A percentile compares a stretch with the other conserved stretches of the same genome.
Conservation (phyloP, 306 rosid genomes). For the Elaeagnus macrophylla region DNA sequence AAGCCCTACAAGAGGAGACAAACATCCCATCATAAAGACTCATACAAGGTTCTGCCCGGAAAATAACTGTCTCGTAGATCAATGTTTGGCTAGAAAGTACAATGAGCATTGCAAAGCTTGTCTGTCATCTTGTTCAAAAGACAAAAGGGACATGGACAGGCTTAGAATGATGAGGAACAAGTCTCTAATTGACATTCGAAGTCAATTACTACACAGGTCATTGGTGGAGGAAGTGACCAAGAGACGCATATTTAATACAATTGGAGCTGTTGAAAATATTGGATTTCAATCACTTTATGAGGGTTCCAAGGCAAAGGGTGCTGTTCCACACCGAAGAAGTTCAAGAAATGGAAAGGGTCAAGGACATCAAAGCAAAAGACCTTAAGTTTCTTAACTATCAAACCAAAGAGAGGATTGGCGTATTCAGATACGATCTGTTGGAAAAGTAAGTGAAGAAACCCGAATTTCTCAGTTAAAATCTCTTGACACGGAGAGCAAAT, state of each 20-base stretch:
- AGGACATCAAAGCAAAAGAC: background rate
- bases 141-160: conserved; percentile 9
- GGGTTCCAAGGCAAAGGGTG: too few species aligned
- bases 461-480: background rate
- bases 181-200: conserved; percentile 41
- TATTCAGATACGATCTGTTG: background rate
- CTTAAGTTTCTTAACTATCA: background rate
- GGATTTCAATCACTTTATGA: conserved; percentile 31
- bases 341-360: background rate
- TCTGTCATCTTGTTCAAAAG: conserved; percentile 5
- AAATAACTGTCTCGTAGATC: conserved; percentile 7
- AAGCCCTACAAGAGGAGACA: conserved; percentile 15
- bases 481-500: background rate
- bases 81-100: conserved; percentile 7
- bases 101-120: conserved; percentile 8
- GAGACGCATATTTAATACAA: conserved; percentile 50
- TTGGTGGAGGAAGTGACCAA: conserved; percentile 46
- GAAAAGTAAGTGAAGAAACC: background rate
- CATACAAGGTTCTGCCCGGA: conserved; percentile 66
- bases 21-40: conserved; percentile 15
- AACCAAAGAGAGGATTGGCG: background rate
- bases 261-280: conserved; percentile 56
- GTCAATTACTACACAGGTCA: conserved; percentile 46
- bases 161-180: conserved; percentile 24
- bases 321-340: too few species aligned